Conservation (phyloP, 805 yeast species). For the Alloascoidea africana region DNA sequence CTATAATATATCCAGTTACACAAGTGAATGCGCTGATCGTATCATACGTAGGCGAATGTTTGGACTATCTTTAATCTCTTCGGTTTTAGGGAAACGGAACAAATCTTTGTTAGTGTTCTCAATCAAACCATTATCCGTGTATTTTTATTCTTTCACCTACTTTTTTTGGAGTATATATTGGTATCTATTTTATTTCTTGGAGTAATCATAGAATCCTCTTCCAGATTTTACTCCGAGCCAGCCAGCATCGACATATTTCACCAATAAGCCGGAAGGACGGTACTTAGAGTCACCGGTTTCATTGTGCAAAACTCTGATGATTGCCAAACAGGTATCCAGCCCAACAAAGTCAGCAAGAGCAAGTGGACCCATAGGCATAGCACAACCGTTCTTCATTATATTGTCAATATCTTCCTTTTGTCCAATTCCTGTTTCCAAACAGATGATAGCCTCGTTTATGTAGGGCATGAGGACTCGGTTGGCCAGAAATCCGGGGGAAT, state of each 20-base stretch:
- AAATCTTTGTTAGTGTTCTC: no score
- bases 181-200: not conserved
- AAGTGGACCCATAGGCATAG: slow-evolving; percentile 30
- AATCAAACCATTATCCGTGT: no score
- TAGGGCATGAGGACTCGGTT: slow-evolving; percentile 26
- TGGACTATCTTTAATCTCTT: no score
- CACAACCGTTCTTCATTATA: slow-evolving; percentile 29
- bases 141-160: no score
- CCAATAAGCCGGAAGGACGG: slow-evolving; percentile 22
- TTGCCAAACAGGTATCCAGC: slow-evolving; percentile 25
- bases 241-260: slow-evolving; percentile 25
- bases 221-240: slow-evolving; percentile 25
- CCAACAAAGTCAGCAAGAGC: slow-evolving; percentile 28
- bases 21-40: no score
- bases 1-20: no score
- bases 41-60: no score
- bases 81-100: no score
- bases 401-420: slow-evolving; percentile 23
- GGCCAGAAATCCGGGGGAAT: slow-evolving; percentile 27
- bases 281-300: slow-evolving; percentile 26
- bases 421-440: slow-evolving; percentile 24
- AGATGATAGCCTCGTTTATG: slow-evolving; percentile 26
- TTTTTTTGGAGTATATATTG: no score
- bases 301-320: slow-evolving; percentile 22
- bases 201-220: slow-evolving; percentile 24